phyloP scores from a whole-genome alignment of 192 early-diverging fungal genomes.

The Podila epigama region DNA sequence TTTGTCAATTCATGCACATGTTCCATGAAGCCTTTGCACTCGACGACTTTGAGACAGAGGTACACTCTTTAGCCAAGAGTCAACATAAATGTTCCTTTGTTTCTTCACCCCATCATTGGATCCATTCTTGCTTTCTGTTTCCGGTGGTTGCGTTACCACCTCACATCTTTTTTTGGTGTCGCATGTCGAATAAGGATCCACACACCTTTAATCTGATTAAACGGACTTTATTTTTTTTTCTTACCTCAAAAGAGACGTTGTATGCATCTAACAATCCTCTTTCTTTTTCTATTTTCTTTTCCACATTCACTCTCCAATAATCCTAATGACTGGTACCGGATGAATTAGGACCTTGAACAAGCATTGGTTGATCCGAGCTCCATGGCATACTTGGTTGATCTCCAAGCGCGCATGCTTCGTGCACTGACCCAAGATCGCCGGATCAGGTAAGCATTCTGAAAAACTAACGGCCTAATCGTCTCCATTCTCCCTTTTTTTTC shows the following conservation, averaged over 20 bases:
- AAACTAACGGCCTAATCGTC: no score
- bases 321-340: slow-evolving; percentile 7
- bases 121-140: not conserved
- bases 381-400: slow-evolving; percentile 48
- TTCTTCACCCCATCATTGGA: not conserved
- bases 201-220: no score
- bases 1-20: slow-evolving; percentile 74
- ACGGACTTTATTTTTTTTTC: no score
- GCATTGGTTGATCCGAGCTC: slow-evolving; percentile 57
- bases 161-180: no score
- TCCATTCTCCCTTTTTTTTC: no score
- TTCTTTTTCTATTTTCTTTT: no score
- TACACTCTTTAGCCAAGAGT: slow-evolving; percentile 9
- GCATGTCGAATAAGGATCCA: no score
- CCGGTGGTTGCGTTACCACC: no score
- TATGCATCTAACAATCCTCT: no score
- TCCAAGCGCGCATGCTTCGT: slow-evolving; percentile 58
- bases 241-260: no score
- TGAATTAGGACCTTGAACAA: slow-evolving; percentile 53
- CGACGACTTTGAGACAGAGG: slow-evolving; percentile 42
- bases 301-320: not conserved
- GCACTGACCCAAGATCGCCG: slow-evolving; percentile 51
- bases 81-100: not conserved
- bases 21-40: slow-evolving; percentile 64
- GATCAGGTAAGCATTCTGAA: slow-evolving; percentile 42